These are phyloP conservation scores for Chrysosporium queenslandicum DNA, from an alignment of 2,329 filamentous ascomycete genomes.

Conservation along the genomic window DNA sequence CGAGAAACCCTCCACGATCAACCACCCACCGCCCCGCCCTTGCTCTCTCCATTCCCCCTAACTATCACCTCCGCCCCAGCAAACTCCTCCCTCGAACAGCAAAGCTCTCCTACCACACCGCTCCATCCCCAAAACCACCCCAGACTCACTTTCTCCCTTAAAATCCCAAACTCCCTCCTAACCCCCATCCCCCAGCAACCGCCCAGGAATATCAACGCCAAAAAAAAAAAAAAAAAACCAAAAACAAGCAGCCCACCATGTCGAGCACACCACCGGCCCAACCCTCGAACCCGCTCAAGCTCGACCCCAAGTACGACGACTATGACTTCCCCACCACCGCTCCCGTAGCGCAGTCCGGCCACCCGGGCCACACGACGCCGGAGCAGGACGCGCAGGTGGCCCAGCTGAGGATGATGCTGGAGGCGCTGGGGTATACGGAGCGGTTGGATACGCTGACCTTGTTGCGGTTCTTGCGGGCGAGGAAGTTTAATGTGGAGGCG, in stretches of 20 bases:
- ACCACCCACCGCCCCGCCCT: conserved; percentile 13
- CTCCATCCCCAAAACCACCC: no score
- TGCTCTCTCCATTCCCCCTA: conserved; percentile 5
- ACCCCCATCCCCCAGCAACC: no score
- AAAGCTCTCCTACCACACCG: no score
- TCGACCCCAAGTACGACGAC: conserved; percentile 88
- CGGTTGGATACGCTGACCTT: conserved; percentile 86
- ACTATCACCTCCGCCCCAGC: background rate
- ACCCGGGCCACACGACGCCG: conserved; percentile 76
- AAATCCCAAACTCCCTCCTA: no score
- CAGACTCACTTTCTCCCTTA: background rate
- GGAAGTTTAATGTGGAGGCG: conserved; percentile 82
- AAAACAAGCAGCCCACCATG: conserved; percentile 11
- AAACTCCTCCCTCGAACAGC: background rate
- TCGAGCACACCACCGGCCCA: conserved; percentile 10
- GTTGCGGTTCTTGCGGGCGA: conserved; percentile 82
- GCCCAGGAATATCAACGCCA: no score
- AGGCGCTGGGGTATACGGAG: conserved; percentile 70
- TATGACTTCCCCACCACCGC: conserved; percentile 84
- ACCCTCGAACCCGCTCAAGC: conserved; percentile 35
- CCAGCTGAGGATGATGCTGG: conserved; percentile 75
- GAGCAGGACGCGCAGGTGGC: conserved; percentile 82
- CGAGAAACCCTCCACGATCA: background rate
- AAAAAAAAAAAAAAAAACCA: no score
- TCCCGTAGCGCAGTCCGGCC: conserved; percentile 59